Percentiles rank a stretch among this genome's conserved stretches.
Conservation (phyloP, 768 basidiomycete species). For the Boletus sp. region DNA sequence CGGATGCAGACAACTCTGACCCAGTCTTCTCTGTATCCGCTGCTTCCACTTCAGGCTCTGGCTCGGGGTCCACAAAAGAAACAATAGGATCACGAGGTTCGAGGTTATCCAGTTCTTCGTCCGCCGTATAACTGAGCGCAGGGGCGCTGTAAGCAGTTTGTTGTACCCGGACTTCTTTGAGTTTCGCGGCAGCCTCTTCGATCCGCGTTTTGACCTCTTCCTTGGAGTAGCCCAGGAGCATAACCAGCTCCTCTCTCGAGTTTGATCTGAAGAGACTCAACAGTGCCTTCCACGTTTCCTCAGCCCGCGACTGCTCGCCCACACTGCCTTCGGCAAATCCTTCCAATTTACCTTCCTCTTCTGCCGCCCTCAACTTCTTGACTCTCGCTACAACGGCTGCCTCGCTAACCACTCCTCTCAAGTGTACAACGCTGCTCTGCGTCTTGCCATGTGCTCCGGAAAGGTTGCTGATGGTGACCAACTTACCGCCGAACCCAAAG, state of each 20-base stretch:
- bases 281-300: slow-evolving; percentile 85
- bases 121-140: slow-evolving; percentile 31
- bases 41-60: slow-evolving; percentile 29
- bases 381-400: slow-evolving; percentile 72
- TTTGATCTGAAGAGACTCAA: slow-evolving; percentile 84
- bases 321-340: slow-evolving; percentile 65
- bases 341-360: slow-evolving; percentile 55
- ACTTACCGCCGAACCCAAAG: slow-evolving; percentile 90
- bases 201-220: slow-evolving; percentile 77
- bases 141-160: slow-evolving; percentile 25
- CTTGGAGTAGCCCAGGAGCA: slow-evolving; percentile 90
- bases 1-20: slow-evolving; percentile 74
- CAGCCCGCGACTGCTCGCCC: slow-evolving; percentile 29
- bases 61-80: slow-evolving; percentile 73
- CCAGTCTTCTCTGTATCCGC: slow-evolving; percentile 37
- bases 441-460: slow-evolving; percentile 68
- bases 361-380: slow-evolving; percentile 58
- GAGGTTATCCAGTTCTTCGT: slow-evolving; percentile 43
- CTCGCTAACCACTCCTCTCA: slow-evolving; percentile 79
- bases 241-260: slow-evolving; percentile 87
- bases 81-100: slow-evolving; percentile 73
- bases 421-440: slow-evolving; percentile 79
- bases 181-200: slow-evolving; percentile 74
- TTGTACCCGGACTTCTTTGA: slow-evolving; percentile 47
- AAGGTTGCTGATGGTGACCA: slow-evolving; percentile 81